Base-by-base conservation (phyloP, 2,329 filamentous ascomycete genomes). In the Fusarium anguioides region DNA sequence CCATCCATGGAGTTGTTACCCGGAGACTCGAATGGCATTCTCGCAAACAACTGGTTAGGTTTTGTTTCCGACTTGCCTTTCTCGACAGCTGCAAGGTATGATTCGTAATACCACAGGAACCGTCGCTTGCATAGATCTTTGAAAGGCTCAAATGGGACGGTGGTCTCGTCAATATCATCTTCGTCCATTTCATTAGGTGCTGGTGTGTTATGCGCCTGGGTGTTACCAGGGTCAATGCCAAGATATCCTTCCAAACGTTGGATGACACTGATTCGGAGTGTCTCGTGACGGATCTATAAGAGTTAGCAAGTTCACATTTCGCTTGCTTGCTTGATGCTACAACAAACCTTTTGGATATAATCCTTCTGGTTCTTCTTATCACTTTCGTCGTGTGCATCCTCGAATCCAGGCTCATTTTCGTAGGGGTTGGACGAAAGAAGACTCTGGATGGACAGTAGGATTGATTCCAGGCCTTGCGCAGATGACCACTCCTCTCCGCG, bases 81-180 rank as follows among this genome's bases (percentile, higher is more conserved):
- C 35, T 88, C 83, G 49, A 97, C 89, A 2, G 90, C 86, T 5
- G 85, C 81, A 21, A 96, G 81, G 74, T 98, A 98, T 5, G 91
- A 91, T 69, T 96, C 91, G 77, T 92, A 97, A 79, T 98, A 98
- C 96, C 96, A 98, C 15, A 98, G 82, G 75, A 98, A 97, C 2
- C 94, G 89, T 35, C 91, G 89, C 79, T 98, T 98, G 83, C 91
- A 92, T 7, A 97, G 83, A 74, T 98, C 95, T 69, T 89, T 90
- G 81, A 98, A 98, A 0, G 94, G 93, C 69, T 97, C 91, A 77
- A 93, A 97, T 1, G 87, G 84, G 2, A 87, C 74, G 9, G 74
- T 78, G 1, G 78, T 75, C 37, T 91, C 88, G 15, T 87, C 86
- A 17, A 84, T 77, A n/a, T 84, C 82, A 31, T 85, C 82, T 3